phyloP scores from a whole-genome alignment of 2,329 filamentous ascomycete genomes.

The Intubia oerlemansii region DNA sequence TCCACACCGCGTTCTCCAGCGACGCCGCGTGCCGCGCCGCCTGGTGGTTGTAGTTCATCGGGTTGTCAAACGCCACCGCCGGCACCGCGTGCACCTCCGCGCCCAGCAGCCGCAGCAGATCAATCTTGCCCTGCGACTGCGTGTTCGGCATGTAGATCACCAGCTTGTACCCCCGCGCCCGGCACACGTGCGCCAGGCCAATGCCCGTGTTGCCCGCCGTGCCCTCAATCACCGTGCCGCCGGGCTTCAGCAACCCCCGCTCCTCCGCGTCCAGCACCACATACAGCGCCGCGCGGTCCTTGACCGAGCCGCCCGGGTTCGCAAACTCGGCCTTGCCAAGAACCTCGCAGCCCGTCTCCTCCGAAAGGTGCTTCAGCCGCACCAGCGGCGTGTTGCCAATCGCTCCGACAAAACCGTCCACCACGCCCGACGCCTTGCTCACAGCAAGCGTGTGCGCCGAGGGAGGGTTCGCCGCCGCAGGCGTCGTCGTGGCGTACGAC shows the following conservation, averaged over 20 bases:
- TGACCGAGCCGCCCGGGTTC: slow-evolving; percentile 90
- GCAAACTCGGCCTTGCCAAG: slow-evolving; percentile 97
- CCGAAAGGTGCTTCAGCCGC: slow-evolving; percentile 67
- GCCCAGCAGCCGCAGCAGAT: slow-evolving; percentile 72
- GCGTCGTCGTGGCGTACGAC: slow-evolving; percentile 12
- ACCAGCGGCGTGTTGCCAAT: slow-evolving; percentile 97
- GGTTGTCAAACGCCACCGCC: slow-evolving; percentile 86
- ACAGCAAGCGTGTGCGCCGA: slow-evolving; percentile 46
- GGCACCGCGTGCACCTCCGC: slow-evolving; percentile 93
- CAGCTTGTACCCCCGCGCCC: slow-evolving; percentile 75
- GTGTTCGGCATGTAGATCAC: slow-evolving; percentile 99
- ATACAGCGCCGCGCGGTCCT: slow-evolving; percentile 88
- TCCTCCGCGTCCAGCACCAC: slow-evolving; percentile 89
- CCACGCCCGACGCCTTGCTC: slow-evolving; percentile 59
- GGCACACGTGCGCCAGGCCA: slow-evolving; percentile 88
- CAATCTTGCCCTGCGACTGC: slow-evolving; percentile 94
- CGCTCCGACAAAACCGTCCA: slow-evolving; percentile 69
- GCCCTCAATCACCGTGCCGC: slow-evolving; percentile 83
- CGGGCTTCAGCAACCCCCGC: slow-evolving; percentile 51
- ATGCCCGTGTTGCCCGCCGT: slow-evolving; percentile 97
- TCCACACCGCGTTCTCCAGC: slow-evolving; percentile 85
- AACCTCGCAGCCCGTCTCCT: slow-evolving; percentile 80
- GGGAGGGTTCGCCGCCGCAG: slow-evolving; percentile 14
- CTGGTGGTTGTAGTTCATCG: slow-evolving; percentile 95
- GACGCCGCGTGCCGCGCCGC: slow-evolving; percentile 72